Percentiles rank a stretch among this genome's conserved stretches.
Conservation (phyloP, 495 filamentous ascomycete species). For the Penicillium simplicissimum region DNA sequence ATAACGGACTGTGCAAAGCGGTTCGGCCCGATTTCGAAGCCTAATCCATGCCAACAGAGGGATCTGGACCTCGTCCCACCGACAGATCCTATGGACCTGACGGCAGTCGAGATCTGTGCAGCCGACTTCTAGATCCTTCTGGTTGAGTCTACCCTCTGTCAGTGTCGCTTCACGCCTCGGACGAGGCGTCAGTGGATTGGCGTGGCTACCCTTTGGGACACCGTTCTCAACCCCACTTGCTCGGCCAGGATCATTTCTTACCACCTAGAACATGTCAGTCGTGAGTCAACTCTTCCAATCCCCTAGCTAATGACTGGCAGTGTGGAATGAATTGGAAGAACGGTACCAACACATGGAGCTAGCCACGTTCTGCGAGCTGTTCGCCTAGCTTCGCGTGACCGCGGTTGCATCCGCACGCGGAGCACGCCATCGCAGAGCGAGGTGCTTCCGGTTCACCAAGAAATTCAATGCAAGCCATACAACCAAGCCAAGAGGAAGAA, state of each 20-base stretch:
- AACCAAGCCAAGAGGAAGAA: no score
- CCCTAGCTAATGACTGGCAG: neutral
- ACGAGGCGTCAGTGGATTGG: neutral
- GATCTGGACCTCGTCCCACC: no score
- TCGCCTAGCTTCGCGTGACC: neutral
- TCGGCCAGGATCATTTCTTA: neutral
- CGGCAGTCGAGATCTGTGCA: neutral
- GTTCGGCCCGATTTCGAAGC: no score
- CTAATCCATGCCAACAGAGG: no score
- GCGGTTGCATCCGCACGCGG: neutral
- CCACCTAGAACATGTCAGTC: neutral
- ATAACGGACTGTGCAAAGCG: no score
- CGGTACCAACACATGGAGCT: neutral
- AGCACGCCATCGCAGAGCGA: neutral
- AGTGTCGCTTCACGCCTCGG: neutral
- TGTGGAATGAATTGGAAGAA: neutral
- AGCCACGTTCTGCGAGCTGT: neutral
- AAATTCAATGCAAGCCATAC: no score
- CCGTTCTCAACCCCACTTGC: neutral
- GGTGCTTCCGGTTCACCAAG: no score
- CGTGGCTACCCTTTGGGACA: neutral
- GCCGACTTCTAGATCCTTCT: neutral
- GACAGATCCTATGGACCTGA: no score
- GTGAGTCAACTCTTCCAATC: neutral
- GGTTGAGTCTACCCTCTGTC: neutral